phyloP scores from a whole-genome alignment of 1,139 yeast genomes.

The Saccharomyces uvarum region DNA sequence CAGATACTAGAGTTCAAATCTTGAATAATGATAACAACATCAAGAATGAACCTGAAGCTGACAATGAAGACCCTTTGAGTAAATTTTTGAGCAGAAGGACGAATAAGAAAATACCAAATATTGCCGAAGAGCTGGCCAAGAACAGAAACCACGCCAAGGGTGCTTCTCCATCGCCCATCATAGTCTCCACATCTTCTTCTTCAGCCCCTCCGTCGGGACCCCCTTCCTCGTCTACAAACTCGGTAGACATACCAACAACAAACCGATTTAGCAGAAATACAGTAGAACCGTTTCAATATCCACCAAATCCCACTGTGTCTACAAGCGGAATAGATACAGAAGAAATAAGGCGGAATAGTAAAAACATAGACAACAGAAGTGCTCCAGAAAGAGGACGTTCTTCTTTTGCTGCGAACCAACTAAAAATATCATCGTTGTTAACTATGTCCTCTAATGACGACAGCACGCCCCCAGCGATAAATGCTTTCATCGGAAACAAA shows the following conservation, averaged over 20 bases:
- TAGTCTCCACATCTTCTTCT: slow-evolving; percentile 7
- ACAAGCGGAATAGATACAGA: not conserved
- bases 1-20: not conserved
- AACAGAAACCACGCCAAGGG: slow-evolving; percentile 24
- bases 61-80: not conserved
- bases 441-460: slow-evolving; percentile 3
- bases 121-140: slow-evolving; percentile 30
- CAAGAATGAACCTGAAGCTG: slow-evolving; percentile 1
- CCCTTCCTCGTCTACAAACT: not conserved
- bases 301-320: not conserved
- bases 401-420: slow-evolving; percentile 2
- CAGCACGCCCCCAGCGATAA: not conserved
- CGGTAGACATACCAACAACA: not conserved
- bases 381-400: slow-evolving; percentile 1
- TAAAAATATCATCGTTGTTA: slow-evolving; percentile 8
- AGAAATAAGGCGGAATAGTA: slow-evolving; percentile 2
- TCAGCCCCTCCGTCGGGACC: slow-evolving; percentile 4
- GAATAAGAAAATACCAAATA: slow-evolving; percentile 20
- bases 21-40: not conserved
- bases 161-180: slow-evolving; percentile 16
- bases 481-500: not conserved
- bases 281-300: not conserved
- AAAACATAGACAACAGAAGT: not conserved
- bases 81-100: not conserved
- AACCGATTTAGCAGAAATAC: not conserved